Evolutionary conservation across 2,329 filamentous ascomycete species (phyloP), one percentile per base, ranked within the genome.

Genomic region (Cyclaneusma minus): DNA sequence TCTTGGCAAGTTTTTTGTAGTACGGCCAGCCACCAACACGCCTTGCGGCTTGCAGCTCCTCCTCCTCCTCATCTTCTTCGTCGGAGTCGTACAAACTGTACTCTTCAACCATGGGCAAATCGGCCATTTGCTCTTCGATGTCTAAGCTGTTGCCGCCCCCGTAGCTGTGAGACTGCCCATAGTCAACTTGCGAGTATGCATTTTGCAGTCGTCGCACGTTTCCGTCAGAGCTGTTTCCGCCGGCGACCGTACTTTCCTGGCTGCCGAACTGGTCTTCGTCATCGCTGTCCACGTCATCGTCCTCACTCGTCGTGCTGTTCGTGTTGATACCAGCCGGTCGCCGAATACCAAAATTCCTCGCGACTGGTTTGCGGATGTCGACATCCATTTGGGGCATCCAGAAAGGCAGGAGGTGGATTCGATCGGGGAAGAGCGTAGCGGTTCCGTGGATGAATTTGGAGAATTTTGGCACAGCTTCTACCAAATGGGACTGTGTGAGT

Each of bases 331-430:
- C 68, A 5, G 70, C 72, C 1, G 79, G 73, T 17, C 87, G 67
- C 43, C 81, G 77, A 41, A 98, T 94, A 29, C 89, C 89, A 47
- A 95, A 95, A 39, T 78, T 72, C 43, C 89, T 83, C 4, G 71
- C 83, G 16, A 73, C 68, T 1, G 89, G 84, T 54, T 98, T 98
- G 39, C 85, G 80, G 42, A 98, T 98, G 45, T 98, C 89, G 13
- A 91, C 73, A 39, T 92, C 76, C 89, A 98, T 98, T 54, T 98
- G 89, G 1, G 89, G 89, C 62, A 87, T 81, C 89, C 89, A 98
- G 60, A 82, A 98, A 1, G 89, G 89, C 5, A 98, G 62, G 8
- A 98, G 64, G 24, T 94, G 62, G 51, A 98, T 98, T 29, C 79
- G 72, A 22, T 74, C 67, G 0, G 85, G 85, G 50, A 94, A 91